A percentile compares a stretch with the other conserved stretches of the same genome.
phyloP scores from a whole-genome alignment of 2,329 filamentous ascomycete species.

The Hyphodiscus sp. region DNA sequence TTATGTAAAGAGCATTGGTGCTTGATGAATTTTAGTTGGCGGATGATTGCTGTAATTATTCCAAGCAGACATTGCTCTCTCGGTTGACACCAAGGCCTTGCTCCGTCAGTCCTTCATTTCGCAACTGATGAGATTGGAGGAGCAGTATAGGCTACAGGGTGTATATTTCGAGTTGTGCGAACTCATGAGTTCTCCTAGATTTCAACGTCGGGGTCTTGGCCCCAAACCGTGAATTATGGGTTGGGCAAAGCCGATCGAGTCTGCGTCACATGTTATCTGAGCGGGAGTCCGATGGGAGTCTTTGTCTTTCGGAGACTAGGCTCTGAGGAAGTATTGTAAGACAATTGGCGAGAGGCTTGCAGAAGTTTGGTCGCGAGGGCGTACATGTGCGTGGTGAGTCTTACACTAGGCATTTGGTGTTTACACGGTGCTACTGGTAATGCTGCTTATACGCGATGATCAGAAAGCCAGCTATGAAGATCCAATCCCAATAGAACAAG shows the following conservation, averaged over 20 bases:
- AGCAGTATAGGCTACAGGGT: neutral
- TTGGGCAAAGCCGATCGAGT: neutral
- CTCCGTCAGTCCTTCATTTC: neutral
- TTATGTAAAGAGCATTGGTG: too few relatives aligned
- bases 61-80: neutral
- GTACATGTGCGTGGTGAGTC: constrained; percentile 1
- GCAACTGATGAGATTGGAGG: neutral
- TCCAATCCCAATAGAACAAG: too few relatives aligned
- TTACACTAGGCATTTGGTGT: too few relatives aligned
- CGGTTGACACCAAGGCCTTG: neutral
- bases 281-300: constrained; percentile 1
- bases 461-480: too few relatives aligned
- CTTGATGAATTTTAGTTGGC: too few relatives aligned
- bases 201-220: neutral
- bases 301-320: constrained; percentile 1
- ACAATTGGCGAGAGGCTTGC: neutral
- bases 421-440: too few relatives aligned
- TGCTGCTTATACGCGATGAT: too few relatives aligned
- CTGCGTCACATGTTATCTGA: neutral
- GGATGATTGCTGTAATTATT: too few relatives aligned
- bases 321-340: constrained; percentile 1
- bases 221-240: neutral
- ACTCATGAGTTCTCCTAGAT: neutral
- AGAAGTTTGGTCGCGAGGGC: constrained; percentile 27
- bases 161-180: neutral